Percentiles rank a stretch among this genome's conserved stretches.
Evolutionary conservation across 768 basidiomycete species (phyloP).

Genomic region (Cytidiella melzeri): DNA sequence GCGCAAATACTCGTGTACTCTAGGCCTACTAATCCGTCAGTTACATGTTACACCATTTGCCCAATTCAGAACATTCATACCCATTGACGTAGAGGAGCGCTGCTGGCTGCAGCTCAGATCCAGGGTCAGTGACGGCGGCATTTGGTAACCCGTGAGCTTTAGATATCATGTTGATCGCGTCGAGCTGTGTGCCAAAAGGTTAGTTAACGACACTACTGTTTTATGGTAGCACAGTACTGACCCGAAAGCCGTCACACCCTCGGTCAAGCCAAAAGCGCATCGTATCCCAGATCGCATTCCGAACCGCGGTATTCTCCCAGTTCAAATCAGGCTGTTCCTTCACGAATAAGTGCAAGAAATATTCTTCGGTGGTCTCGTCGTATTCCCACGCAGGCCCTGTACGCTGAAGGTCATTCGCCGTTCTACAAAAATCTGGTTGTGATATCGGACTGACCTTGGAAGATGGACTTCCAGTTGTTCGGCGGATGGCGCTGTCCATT

Average conservation of each 20-base stretch:
- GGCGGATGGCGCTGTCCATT: constrained; percentile 54
- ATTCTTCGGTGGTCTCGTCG: constrained; percentile 58
- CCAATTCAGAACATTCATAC: too few species aligned
- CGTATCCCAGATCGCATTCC: constrained; percentile 52
- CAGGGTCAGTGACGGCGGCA: constrained; percentile 49
- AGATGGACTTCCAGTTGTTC: constrained; percentile 68
- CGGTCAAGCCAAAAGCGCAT: constrained; percentile 73
- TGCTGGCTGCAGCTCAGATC: constrained; percentile 47
- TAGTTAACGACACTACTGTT: too few species aligned
- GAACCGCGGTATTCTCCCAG: constrained; percentile 58
- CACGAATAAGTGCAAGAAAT: constrained; percentile 66
- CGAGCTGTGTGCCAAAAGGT: constrained; percentile 49
- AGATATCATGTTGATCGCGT: constrained; percentile 64
- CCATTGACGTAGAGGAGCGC: constrained; percentile 54
- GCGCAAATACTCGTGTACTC: constrained; percentile 59
- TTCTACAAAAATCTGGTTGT: too few species aligned
- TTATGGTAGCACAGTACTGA: too few species aligned
- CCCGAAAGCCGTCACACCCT: constrained; percentile 72
- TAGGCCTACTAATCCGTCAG: constrained; percentile 40
- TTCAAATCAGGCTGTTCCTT: constrained; percentile 71
- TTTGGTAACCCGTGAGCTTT: constrained; percentile 61
- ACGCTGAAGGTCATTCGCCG: too few species aligned
- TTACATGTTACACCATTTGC: too few species aligned
- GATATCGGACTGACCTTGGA: constrained; percentile 55
- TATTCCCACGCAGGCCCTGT: constrained; percentile 68